Conservation (phyloP, 345 rosid genomes). For the Eutrema yunnanense region DNA sequence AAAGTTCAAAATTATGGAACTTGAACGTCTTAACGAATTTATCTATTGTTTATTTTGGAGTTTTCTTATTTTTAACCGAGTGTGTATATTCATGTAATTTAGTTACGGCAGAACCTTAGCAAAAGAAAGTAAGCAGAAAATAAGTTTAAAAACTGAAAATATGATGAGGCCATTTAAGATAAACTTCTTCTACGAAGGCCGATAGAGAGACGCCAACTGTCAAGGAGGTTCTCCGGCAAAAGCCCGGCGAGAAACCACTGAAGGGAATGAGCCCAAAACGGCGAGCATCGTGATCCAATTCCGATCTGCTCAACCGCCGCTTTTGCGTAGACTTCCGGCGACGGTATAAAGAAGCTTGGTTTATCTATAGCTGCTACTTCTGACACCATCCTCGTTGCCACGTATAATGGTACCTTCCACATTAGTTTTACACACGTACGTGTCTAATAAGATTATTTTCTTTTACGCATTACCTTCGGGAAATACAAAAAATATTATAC, state of each 20-base stretch:
- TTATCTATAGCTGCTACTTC: slow-evolving; percentile 45
- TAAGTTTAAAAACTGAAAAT: no score
- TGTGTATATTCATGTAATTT: no score
- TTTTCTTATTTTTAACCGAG: no score
- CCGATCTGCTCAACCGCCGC: slow-evolving; percentile 57
- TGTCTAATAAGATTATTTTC: not conserved
- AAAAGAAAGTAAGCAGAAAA: no score
- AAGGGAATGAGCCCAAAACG: slow-evolving; percentile 72
- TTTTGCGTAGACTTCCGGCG: slow-evolving; percentile 51
- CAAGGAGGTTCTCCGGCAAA: slow-evolving; percentile 48
- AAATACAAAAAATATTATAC: not conserved
- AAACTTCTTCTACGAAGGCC: slow-evolving; percentile 46
- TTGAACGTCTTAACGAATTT: no score
- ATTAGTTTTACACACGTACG: not conserved
- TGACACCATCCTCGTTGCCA: slow-evolving; percentile 74
- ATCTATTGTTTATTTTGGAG: no score
- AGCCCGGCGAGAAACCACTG: slow-evolving; percentile 62
- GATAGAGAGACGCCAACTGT: slow-evolving; percentile 75
- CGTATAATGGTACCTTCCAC: slow-evolving; percentile 63
- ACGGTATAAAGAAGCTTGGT: slow-evolving; percentile 50
- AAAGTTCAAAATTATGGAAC: no score
- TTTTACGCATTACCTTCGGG: not conserved
- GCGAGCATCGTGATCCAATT: slow-evolving; percentile 55
- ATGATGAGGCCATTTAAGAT: not conserved
- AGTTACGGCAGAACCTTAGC: no score